Base-by-base conservation (phyloP, 2,329 filamentous ascomycete species). In the Venturia pyrina region DNA sequence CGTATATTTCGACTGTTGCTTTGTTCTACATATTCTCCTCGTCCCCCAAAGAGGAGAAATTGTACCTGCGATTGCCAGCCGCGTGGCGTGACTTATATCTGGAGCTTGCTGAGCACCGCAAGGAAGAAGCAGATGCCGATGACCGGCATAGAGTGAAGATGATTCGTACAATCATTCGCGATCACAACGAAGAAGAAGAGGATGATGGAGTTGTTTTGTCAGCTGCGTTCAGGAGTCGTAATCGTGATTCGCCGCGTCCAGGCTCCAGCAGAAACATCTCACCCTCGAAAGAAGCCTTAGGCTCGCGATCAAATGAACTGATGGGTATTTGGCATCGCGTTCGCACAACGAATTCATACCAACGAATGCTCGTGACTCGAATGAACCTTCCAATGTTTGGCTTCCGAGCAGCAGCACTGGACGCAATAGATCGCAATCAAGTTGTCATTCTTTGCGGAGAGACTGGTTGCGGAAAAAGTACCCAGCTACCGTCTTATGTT, bases 401-500 rank as follows among this genome's bases (percentile, higher is more conserved):
- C 15, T 97, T 95, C 75, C 88, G 87, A 69, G 80, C 90, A 15
- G 84, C 91, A 62, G 91, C 97, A 8, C 79, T 98, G 15, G 81
- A 85, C 34, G 85, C 90, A 1, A 87, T 99, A 40, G 88, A 91
- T 60, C 81, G 84, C 28, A 85, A 96, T 69, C 93, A 95, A 72
- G 89, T 96, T 11, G 87, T 95, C 11, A 97, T 99, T 67, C 85
- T 99, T 40, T 98, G 93, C 74, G 95, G 95, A 74, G 95, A 99
- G 78, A 99, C 95, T 2, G 95, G 95, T 70, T 97, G 89, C 74
- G 95, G 95, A 69, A 99, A 99, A 80, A 97, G 92, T 76, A 99
- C 95, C 0, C 95, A 99, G 72, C 89, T 97, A n/a, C 95, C 95
- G 5, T 88, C 93, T 0, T 98, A 96, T 73, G 85, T 99, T 65